Percentiles rank a stretch among this genome's conserved stretches.
phyloP scores from a whole-genome alignment of 768 basidiomycete genomes.

The Kwoniella shandongensis region DNA sequence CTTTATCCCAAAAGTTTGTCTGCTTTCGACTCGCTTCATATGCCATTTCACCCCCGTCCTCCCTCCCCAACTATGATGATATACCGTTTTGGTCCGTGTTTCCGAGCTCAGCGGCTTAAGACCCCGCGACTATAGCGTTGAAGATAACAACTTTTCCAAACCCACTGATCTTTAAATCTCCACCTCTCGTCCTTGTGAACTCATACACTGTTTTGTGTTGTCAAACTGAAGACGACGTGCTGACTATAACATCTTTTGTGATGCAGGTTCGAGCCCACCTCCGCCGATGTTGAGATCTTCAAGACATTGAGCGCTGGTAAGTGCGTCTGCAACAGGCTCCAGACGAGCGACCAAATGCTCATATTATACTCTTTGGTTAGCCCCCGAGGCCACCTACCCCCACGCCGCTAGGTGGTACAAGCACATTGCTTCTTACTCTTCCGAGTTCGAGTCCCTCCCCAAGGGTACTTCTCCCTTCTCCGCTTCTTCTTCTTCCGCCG shows the following conservation, averaged over 20 bases:
- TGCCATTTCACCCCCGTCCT: slow-evolving; percentile 5
- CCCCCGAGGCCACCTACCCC: slow-evolving; percentile 69
- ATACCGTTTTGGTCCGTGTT: slow-evolving; percentile 55
- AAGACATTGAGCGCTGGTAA: slow-evolving; percentile 32
- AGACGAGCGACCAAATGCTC: slow-evolving; percentile 3
- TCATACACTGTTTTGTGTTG: too few relatives aligned
- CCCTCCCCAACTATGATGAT: slow-evolving; percentile 44
- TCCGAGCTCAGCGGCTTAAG: slow-evolving; percentile 54
- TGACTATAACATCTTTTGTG: not conserved
- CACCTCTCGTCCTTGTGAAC: not conserved
- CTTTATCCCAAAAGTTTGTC: slow-evolving; percentile 5
- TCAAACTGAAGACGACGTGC: not conserved
- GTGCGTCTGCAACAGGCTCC: slow-evolving; percentile 2
- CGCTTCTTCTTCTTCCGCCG: slow-evolving; percentile 58
- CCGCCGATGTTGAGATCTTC: slow-evolving; percentile 50
- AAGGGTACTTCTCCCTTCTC: slow-evolving; percentile 56
- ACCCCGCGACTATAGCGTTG: slow-evolving; percentile 51
- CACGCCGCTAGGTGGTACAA: slow-evolving; percentile 86
- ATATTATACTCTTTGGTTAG: slow-evolving; percentile 22
- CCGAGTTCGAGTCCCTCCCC: slow-evolving; percentile 72
- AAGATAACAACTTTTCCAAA: slow-evolving; percentile 53
- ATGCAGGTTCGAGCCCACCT: slow-evolving; percentile 44
- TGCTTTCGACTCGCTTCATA: not conserved
- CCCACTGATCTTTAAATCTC: slow-evolving; percentile 42
- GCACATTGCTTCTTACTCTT: slow-evolving; percentile 83